Base-by-base conservation (phyloP, 2,329 filamentous ascomycete genomes). In the Ophiostoma novo-ulmi region DNA sequence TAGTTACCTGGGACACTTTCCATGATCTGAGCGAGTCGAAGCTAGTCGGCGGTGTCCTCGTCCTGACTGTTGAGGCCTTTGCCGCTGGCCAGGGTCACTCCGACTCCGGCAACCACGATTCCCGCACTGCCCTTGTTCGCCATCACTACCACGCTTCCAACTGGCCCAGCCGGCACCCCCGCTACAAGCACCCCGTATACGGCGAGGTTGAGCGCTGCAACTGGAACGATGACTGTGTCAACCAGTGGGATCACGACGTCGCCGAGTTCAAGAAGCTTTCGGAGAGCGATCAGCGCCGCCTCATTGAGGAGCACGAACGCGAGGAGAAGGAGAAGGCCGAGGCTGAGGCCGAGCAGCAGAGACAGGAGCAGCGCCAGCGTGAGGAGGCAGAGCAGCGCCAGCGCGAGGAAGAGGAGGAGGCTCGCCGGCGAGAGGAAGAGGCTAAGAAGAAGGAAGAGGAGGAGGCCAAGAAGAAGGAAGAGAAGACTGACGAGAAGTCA, bases 111-210 rank as follows among this genome's bases (percentile, higher is more conserved):
- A 91, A 89, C 75, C 89, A 91, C 78, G 84, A 89, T 69, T 83
- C 88, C 1, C 82, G 88, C 68, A 84, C 84, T 26, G 89, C 90
- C 1, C 81, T 92, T 1, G 89, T 92, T 35, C 90, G 88, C 78
- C 90, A 92, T 76, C 89, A 91, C 78, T 92, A 91, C 75, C 90
- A 92, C 77, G 90, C 90, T 0, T 91, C 89, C 1, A 85, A 87
- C 72, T 92, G 90, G 90, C 90, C 89, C 2, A 85, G 84, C 69
- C 82, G 82, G 2, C 89, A 92, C 76, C 88, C 87, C 1, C 83
- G 89, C 39, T 90, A 85, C 79, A 88, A 82, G 66, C 89, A 92
- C 76, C 88, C 89, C 0, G 85, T 88, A 69, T 91, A 88, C 75
- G 89, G 88, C 6, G 87, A 90, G 77, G 89, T 91, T 0, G 89